phyloP scores from a whole-genome alignment of 225 moss, liverwort and hornwort genomes.

The Polytrichum commune region DNA sequence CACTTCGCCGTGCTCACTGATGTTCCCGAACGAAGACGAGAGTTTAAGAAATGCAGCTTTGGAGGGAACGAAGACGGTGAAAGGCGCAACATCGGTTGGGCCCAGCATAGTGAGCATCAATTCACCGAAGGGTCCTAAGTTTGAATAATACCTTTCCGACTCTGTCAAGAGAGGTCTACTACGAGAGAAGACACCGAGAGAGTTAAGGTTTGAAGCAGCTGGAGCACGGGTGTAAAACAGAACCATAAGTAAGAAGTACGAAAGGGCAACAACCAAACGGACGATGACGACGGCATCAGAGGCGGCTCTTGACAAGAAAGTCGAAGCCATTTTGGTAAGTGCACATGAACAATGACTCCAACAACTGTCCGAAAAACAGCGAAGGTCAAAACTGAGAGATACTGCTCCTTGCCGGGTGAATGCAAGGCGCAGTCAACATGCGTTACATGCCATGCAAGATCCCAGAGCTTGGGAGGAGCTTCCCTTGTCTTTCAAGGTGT shows the following conservation, averaged over 20 bases:
- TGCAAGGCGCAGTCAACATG: no score
- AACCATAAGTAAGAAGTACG: constrained; percentile 37
- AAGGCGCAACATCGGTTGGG: constrained; percentile 42
- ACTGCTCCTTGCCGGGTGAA: no score
- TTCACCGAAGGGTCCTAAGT: constrained; percentile 54
- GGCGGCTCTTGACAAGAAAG: constrained; percentile 6
- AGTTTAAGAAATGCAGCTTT: constrained; percentile 40
- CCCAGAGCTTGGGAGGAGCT: no score
- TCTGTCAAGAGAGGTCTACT: constrained; percentile 2
- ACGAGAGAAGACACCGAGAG: constrained; percentile 13
- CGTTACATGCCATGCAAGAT: no score
- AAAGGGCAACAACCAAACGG: constrained; percentile 30
- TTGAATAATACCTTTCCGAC: background rate
- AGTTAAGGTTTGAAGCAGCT: constrained; percentile 14
- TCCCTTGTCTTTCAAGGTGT: no score
- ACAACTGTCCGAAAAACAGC: background rate
- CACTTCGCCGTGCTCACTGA: constrained; percentile 5
- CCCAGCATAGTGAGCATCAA: constrained; percentile 65
- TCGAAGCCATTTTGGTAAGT: constrained; percentile 3
- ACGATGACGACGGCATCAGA: constrained; percentile 21
- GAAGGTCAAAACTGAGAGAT: background rate
- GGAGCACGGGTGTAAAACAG: constrained; percentile 43
- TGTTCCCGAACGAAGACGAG: constrained; percentile 30
- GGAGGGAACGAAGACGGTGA: constrained; percentile 71
- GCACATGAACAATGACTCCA: background rate